Percentiles rank a stretch among this genome's conserved stretches.
These are phyloP conservation scores for Fusarium brachygibbosum DNA, from an alignment of 2,329 filamentous ascomycete species.

Conservation along the genomic window DNA sequence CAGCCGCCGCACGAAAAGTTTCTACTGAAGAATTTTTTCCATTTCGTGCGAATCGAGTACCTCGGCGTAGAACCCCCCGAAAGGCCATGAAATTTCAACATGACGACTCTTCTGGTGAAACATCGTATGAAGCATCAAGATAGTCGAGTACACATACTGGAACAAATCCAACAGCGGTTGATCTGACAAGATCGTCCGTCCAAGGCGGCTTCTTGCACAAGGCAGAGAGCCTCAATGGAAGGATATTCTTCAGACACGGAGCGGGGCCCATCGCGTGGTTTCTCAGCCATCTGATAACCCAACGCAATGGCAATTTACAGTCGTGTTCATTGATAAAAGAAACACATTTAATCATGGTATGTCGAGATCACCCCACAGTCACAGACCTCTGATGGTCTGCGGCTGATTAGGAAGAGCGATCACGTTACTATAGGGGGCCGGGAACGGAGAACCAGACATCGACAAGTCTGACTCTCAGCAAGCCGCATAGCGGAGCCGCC, in stretches of 20 bases:
- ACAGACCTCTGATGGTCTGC: conserved; percentile 57
- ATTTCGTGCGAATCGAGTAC: background rate
- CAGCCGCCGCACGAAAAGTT: background rate
- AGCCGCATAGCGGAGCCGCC: conserved; percentile 68
- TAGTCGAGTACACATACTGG: background rate
- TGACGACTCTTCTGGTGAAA: background rate
- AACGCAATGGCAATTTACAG: background rate
- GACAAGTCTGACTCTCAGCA: conserved; percentile 66
- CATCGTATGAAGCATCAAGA: background rate
- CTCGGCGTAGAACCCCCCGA: background rate
- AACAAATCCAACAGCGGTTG: too few relatives aligned
- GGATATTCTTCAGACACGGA: background rate
- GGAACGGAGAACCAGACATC: conserved; percentile 69
- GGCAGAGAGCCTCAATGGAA: background rate
- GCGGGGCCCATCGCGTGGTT: too few relatives aligned
- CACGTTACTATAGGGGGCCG: conserved; percentile 64
- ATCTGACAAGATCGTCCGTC: background rate
- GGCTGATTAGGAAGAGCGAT: conserved; percentile 64
- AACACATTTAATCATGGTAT: conserved; percentile 44
- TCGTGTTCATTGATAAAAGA: background rate
- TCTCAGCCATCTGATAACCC: background rate
- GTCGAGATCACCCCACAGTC: conserved; percentile 68
- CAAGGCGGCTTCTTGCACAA: background rate
- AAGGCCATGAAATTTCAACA: background rate
- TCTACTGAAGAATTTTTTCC: background rate